Base-by-base conservation (phyloP, 208 protist species). In the Endotrypanum monterogeii region DNA sequence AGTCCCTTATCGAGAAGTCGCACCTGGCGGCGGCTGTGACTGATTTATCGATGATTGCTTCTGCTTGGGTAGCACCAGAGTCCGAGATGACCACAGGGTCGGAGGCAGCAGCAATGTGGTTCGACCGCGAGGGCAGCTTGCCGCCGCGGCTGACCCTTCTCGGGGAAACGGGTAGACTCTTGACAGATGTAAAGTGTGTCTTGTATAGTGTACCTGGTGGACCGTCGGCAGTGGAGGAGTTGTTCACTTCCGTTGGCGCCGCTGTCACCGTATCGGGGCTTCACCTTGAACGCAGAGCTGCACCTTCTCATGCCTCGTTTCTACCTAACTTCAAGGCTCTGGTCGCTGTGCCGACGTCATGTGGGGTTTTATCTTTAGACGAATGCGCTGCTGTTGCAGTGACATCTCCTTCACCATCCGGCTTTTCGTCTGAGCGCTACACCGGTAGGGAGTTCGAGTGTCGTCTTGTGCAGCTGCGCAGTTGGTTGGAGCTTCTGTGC, bases 401-500 rank as follows among this genome's bases (percentile, higher is more conserved):
- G n/a, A 12, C 11, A 35, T n/a, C 28, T 20, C 56, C 37, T 14
- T 61, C 56, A 20, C 30, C 3, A 16, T 39, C 56, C 37, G 30
- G 16, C 25, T 41, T 48, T 6, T 9, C 48, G 37, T 4, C 32
- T n/a, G 60, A 20, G 39, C n/a, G 18, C 39, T 16, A 52, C n/a
- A 4, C 41, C 30, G 11, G 44, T 8, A 55, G 0, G n/a, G 63
- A 55, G n/a, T 23, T 68, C 41, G 25, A 37, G 63, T 14, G 44
- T 37, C 63, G 32, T 14, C 39, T 71, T 37, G 66, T 54, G 48
- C 67, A 60, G 0, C 60, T 79, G 46, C 58, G 28, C 20, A 44
- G 57, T 5, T 79, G 75, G 68, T 16, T 74, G 7, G 51, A 65
- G 11, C 68, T 79, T 16, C 60, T 79, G 12, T 62, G 75, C 61